phyloP scores from a whole-genome alignment of 768 basidiomycete species.

The Leccinum aurantiacum region DNA sequence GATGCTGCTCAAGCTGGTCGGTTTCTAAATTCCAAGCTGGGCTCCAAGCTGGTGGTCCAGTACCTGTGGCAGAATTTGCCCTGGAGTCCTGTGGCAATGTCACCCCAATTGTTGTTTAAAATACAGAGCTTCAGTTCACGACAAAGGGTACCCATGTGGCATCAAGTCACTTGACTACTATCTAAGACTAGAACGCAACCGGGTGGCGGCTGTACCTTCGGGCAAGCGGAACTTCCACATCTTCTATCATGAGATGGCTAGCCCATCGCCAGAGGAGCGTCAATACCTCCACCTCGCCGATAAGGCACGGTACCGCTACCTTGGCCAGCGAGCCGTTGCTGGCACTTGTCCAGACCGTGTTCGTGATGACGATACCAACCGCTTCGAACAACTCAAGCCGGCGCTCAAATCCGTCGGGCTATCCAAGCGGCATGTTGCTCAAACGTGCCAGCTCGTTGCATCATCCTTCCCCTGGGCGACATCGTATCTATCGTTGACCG shows the following conservation, averaged over 20 bases:
- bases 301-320: constrained; percentile 80
- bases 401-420: constrained; percentile 92
- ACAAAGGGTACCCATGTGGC: constrained; percentile 83
- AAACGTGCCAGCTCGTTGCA: constrained; percentile 92
- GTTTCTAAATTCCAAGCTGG: constrained; percentile 65
- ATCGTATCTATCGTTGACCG: constrained; percentile 89
- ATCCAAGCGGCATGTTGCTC: constrained; percentile 92
- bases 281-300: constrained; percentile 84
- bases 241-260: constrained; percentile 94
- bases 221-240: constrained; percentile 98
- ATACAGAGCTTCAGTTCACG: constrained; percentile 96
- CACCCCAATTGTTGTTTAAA: constrained; percentile 96
- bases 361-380: constrained; percentile 77
- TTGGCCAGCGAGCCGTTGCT: constrained; percentile 63
- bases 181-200: constrained; percentile 68
- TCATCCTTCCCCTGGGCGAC: constrained; percentile 97
- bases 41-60: constrained; percentile 81
- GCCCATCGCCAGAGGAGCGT: constrained; percentile 84
- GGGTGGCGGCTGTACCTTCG: constrained; percentile 80
- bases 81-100: constrained; percentile 91
- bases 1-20: constrained; percentile 82
- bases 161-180: constrained; percentile 97
- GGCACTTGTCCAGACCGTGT: constrained; percentile 45
- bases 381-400: constrained; percentile 92
- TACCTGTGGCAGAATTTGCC: constrained; percentile 93